Evolutionary conservation across 2,329 filamentous ascomycete species (phyloP).

Genomic region (Hypoxylon sp.): DNA sequence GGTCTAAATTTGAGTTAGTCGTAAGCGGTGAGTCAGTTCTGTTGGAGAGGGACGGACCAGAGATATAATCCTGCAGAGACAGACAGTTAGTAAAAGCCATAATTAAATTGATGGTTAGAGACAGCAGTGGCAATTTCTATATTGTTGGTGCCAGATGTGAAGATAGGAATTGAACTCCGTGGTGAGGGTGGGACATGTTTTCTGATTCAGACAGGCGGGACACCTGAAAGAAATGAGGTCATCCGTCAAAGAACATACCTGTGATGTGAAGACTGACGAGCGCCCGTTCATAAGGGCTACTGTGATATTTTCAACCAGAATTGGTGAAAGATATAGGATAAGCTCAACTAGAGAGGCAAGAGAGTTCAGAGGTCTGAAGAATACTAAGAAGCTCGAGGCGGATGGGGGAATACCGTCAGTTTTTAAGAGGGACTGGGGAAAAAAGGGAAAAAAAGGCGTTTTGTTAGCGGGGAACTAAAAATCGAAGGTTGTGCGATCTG

Average conservation of each 20-base stretch:
- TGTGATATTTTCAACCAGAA: slow-evolving; percentile 54
- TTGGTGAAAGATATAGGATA: slow-evolving; percentile 41
- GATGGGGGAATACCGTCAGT: slow-evolving; percentile 33
- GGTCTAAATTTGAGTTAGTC: slow-evolving; percentile 62
- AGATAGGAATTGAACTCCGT: slow-evolving; percentile 3
- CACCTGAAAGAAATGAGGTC: slow-evolving; percentile 45
- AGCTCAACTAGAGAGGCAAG: slow-evolving; percentile 36
- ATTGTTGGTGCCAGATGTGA: slow-evolving; percentile 10
- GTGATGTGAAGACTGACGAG: slow-evolving; percentile 87
- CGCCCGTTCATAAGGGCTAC: slow-evolving; percentile 88
- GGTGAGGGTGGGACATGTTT: slow-evolving; percentile 17
- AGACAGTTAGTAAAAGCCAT: slow-evolving; percentile 60
- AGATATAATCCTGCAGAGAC: slow-evolving; percentile 77
- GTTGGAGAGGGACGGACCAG: slow-evolving; percentile 68
- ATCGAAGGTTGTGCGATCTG: slow-evolving; percentile 32
- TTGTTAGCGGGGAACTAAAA: slow-evolving; percentile 37
- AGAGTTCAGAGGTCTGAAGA: slow-evolving; percentile 26
- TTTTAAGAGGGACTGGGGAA: slow-evolving; percentile 31
- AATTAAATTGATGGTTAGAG: slow-evolving; percentile 19
- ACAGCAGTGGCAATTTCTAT: neutral
- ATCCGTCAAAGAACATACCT: slow-evolving; percentile 69
- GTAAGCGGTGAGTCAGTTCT: slow-evolving; percentile 61
- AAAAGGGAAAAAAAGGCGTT: slow-evolving; percentile 33
- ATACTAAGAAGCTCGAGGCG: slow-evolving; percentile 24
- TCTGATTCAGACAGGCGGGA: slow-evolving; percentile 30